phyloP scores from a whole-genome alignment of 108 stramenopile species.

The Cyclotella baltica region DNA sequence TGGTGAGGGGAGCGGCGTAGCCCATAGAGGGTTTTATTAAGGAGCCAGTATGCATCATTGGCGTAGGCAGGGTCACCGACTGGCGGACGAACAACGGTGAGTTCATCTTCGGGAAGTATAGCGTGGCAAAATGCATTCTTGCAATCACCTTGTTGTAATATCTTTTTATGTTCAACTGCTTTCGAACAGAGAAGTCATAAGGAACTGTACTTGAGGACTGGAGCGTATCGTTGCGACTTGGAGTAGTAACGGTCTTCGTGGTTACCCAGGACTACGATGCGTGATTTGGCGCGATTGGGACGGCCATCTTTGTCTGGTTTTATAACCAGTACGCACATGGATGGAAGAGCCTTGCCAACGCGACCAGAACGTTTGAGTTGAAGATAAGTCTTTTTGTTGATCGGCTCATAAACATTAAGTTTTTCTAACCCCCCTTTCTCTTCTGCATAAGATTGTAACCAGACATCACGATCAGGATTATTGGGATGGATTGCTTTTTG shows the following conservation, averaged over 20 bases:
- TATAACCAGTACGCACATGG: constrained; percentile 31
- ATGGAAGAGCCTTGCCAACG: constrained; percentile 23
- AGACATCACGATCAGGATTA: constrained; percentile 18
- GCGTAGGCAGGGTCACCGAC: background rate
- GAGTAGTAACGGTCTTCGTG: constrained; percentile 25
- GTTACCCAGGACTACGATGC: constrained; percentile 35
- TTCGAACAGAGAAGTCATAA: constrained; percentile 13
- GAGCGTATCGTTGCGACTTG: constrained; percentile 28
- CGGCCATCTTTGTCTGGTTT: constrained; percentile 31
- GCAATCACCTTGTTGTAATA: constrained; percentile 32
- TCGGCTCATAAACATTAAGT: background rate
- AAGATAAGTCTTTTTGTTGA: constrained; percentile 10
- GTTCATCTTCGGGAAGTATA: constrained; percentile 1
- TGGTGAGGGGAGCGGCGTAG: constrained; percentile 27
- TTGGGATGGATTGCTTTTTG: constrained; percentile 10
- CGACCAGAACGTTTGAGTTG: background rate
- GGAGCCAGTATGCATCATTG: constrained; percentile 18
- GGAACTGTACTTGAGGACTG: constrained; percentile 21
- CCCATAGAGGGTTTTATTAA: constrained; percentile 33
- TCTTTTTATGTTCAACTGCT: constrained; percentile 1
- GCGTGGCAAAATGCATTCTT: constrained; percentile 25
- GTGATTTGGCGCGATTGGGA: constrained; percentile 17
- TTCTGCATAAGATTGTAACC: constrained; percentile 9
- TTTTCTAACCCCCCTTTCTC: constrained; percentile 10
- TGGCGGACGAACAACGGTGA: background rate